Evolutionary conservation across 192 early-diverging fungal species (phyloP).

Genomic region (Haplosporangium gracile): DNA sequence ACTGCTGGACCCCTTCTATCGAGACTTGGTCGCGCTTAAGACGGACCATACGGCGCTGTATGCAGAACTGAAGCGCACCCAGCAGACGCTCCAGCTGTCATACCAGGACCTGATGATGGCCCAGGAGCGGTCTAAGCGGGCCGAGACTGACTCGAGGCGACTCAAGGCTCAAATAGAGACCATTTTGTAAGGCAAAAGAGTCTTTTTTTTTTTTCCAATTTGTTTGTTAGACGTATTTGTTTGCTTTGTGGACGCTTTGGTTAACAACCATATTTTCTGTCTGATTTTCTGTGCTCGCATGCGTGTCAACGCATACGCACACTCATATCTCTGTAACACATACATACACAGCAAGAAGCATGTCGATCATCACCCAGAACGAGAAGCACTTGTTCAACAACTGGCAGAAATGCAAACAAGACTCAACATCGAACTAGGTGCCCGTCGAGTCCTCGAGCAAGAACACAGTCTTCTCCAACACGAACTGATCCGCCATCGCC

Average conservation of each 20-base stretch:
- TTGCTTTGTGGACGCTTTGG: not conserved
- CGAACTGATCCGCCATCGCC: constrained; percentile 11
- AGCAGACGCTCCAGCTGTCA: constrained; percentile 30
- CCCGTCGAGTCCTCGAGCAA: constrained; percentile 26
- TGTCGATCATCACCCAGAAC: constrained; percentile 46
- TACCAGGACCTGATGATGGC: constrained; percentile 34
- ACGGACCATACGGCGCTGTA: constrained; percentile 23
- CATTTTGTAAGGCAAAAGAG: constrained; percentile 23
- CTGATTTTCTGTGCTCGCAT: not conserved
- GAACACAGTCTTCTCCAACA: constrained; percentile 28
- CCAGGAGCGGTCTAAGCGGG: constrained; percentile 32
- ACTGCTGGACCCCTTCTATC: constrained; percentile 31
- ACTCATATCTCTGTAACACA: not conserved
- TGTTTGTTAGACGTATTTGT: not conserved
- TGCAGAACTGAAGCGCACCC: constrained; percentile 32
- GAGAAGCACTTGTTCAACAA: constrained; percentile 31
- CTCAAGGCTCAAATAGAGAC: constrained; percentile 27
- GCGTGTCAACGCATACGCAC: not conserved
- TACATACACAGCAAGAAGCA: constrained; percentile 29
- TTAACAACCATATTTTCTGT: not conserved
- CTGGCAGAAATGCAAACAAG: constrained; percentile 23
- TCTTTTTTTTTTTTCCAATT: not conserved
- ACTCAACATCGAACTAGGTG: constrained; percentile 25
- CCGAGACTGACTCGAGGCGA: constrained; percentile 27
- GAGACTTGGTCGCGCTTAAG: constrained; percentile 25